Conservation (phyloP, 192 early-diverging fungal species). For the Globomyces pollinis-pini region DNA sequence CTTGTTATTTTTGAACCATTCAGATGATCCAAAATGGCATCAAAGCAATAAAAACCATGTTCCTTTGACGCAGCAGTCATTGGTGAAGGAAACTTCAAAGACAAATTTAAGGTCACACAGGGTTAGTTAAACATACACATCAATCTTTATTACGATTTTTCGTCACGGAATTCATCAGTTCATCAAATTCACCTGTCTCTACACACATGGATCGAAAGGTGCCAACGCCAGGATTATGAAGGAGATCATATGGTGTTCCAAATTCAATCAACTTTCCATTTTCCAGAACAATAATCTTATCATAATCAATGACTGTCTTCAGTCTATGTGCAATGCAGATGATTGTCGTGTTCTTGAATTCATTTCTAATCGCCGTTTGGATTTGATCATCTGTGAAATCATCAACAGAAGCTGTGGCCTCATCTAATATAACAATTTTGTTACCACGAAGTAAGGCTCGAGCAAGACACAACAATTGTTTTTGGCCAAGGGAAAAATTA, state of each 20-base stretch:
- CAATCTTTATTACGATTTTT: no score
- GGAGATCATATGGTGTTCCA: conserved; percentile 54
- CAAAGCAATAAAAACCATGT: conserved; percentile 78
- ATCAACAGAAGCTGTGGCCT: conserved; percentile 84
- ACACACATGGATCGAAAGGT: conserved; percentile 73
- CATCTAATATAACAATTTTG: conserved; percentile 33
- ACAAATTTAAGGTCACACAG: no score
- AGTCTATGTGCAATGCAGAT: conserved; percentile 83
- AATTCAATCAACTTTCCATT: conserved; percentile 65
- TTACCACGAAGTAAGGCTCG: conserved; percentile 29
- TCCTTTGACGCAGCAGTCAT: conserved; percentile 19
- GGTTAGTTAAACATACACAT: no score
- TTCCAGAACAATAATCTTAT: conserved; percentile 71
- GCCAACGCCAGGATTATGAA: conserved; percentile 35
- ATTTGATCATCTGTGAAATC: conserved; percentile 80
- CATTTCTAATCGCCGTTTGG: conserved; percentile 73
- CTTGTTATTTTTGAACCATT: conserved; percentile 23
- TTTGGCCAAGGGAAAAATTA: conserved; percentile 78
- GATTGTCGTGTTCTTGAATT: conserved; percentile 62
- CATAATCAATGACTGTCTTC: conserved; percentile 60
- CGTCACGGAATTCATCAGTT: conserved; percentile 53
- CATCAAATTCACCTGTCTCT: conserved; percentile 68
- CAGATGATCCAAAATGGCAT: conserved; percentile 60
- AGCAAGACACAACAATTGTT: conserved; percentile 57
- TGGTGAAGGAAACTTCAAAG: no score